Evolutionary conservation across 1,284 basidiomycete genomes (phyloP).

Genomic region (Peniophora sp.): DNA sequence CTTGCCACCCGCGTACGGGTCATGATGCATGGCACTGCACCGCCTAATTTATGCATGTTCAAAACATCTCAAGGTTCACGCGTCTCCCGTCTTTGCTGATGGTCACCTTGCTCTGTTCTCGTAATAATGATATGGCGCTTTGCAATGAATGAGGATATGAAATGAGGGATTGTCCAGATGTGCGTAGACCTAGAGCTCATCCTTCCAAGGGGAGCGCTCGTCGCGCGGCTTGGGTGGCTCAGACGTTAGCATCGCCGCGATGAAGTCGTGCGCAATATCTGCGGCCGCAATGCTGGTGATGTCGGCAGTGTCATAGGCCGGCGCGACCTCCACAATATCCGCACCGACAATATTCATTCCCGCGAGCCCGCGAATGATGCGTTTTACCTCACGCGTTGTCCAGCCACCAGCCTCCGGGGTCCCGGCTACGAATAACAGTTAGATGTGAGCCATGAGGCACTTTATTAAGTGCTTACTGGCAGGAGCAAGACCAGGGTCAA

Average conservation of each 20-base stretch:
- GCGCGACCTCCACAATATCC: slow-evolving; percentile 76
- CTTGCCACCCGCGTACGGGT: neutral
- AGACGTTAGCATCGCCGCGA: slow-evolving; percentile 49
- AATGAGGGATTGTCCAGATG: neutral
- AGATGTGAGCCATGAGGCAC: neutral
- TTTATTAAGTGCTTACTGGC: slow-evolving; percentile 45
- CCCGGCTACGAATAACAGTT: slow-evolving; percentile 40
- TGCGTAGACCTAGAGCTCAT: slow-evolving; percentile 16
- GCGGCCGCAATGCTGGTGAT: slow-evolving; percentile 68
- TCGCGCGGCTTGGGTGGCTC: slow-evolving; percentile 20
- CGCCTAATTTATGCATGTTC: too few relatives aligned
- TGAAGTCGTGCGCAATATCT: slow-evolving; percentile 63
- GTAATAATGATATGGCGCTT: neutral
- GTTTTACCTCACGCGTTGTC: slow-evolving; percentile 75
- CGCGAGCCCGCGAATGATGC: slow-evolving; percentile 68
- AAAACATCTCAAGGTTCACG: too few relatives aligned
- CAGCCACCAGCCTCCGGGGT: slow-evolving; percentile 79
- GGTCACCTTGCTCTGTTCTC: neutral
- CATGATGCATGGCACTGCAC: neutral
- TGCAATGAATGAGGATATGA: neutral
- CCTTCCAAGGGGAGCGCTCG: slow-evolving; percentile 11
- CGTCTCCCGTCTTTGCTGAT: too few relatives aligned
- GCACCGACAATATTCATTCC: slow-evolving; percentile 73
- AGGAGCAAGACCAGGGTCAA: slow-evolving; percentile 74
- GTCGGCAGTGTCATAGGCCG: slow-evolving; percentile 71